Conservation (phyloP, 169 alveolate species). For the Theileria parva region DNA sequence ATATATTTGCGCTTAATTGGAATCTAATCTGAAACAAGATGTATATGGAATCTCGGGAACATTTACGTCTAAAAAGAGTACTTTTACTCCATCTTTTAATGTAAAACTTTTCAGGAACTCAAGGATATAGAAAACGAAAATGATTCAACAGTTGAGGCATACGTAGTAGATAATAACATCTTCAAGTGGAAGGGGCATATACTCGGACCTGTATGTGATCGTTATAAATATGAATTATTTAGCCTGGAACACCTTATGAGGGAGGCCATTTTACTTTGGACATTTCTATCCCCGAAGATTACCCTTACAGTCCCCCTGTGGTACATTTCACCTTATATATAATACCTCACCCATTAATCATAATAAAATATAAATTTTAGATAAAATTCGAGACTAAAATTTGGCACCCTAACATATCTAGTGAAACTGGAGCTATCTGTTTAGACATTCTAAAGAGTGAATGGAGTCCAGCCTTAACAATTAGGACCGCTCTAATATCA, state of each 20-base stretch:
- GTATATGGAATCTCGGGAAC: slow-evolving; percentile 42
- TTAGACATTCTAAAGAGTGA: slow-evolving; percentile 92
- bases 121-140: slow-evolving; percentile 70
- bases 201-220: slow-evolving; percentile 79
- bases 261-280: slow-evolving; percentile 90
- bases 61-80: slow-evolving; percentile 52
- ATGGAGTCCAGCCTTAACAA: slow-evolving; percentile 98
- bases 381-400: slow-evolving; percentile 92
- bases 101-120: slow-evolving; percentile 54
- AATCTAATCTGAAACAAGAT: not conserved
- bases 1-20: not conserved
- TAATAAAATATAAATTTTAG: slow-evolving; percentile 50
- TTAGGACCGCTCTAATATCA: slow-evolving; percentile 90
- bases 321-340: slow-evolving; percentile 29
- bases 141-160: slow-evolving; percentile 76
- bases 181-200: slow-evolving; percentile 88
- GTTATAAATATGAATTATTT: not conserved
- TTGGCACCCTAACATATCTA: slow-evolving; percentile 96
- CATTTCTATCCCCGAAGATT: slow-evolving; percentile 90
- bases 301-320: slow-evolving; percentile 89
- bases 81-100: not conserved
- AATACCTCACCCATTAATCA: not conserved
- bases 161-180: slow-evolving; percentile 79
- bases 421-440: slow-evolving; percentile 95
- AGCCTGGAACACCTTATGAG: slow-evolving; percentile 90